These are phyloP conservation scores for Schoenoplectus tabernaemontani DNA, from an alignment of 202 grass and related monocot genomes.

Conservation along the genomic window DNA sequence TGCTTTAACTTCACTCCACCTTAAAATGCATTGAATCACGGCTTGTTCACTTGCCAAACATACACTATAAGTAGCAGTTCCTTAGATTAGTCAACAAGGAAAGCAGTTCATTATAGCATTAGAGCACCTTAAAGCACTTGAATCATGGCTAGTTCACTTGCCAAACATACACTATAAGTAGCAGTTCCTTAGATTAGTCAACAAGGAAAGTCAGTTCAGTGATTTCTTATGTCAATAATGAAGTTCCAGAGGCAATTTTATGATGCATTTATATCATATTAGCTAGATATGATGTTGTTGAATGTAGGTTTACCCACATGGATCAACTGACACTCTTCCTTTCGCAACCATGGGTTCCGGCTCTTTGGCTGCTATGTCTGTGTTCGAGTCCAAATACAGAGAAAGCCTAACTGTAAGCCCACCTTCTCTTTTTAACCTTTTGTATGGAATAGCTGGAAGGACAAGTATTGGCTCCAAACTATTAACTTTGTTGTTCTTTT, in stretches of 20 bases:
- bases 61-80: background rate
- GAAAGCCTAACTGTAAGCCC: conserved; percentile 84
- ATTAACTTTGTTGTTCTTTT: background rate
- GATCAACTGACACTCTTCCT: conserved; percentile 93
- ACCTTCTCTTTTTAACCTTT: background rate
- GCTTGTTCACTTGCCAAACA: background rate
- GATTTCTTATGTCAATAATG: conserved; percentile 18
- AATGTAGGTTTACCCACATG: conserved; percentile 83
- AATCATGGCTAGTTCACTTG: background rate
- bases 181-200: background rate
- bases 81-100: background rate
- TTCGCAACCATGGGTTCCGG: conserved; percentile 99
- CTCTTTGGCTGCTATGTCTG: conserved; percentile 93
- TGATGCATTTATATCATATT: conserved; percentile 4
- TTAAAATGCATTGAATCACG: background rate
- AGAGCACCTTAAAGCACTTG: background rate
- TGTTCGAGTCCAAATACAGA: conserved; percentile 85
- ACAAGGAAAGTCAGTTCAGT: background rate
- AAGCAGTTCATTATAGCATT: background rate
- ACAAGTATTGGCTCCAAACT: too few species aligned
- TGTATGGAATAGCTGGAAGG: background rate
- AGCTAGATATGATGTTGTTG: conserved; percentile 12
- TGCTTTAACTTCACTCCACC: background rate
- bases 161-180: background rate
- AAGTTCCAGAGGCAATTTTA: background rate